Conservation (phyloP, 2,329 filamentous ascomycete genomes). For the Atkinsonella texensis region DNA sequence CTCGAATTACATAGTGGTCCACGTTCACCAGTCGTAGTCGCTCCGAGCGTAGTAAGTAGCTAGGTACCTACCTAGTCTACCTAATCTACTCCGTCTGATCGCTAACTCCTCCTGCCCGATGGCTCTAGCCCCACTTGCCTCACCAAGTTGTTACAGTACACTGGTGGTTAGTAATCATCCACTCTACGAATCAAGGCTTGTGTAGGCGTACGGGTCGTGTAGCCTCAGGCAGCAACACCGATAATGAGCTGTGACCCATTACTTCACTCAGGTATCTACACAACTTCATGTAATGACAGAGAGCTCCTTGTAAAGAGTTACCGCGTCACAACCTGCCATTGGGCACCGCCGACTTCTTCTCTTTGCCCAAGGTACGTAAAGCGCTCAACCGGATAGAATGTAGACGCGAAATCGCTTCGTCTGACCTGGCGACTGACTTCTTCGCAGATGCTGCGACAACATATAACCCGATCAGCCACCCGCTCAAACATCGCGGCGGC, state of each 20-base stretch:
- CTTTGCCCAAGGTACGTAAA: conserved; percentile 15
- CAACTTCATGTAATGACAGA: neutral
- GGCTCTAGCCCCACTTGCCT: neutral
- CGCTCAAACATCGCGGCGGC: conserved; percentile 32
- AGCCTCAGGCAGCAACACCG: conserved; percentile 23
- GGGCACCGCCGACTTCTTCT: conserved; percentile 19
- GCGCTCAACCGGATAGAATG: neutral
- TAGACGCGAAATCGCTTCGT: neutral
- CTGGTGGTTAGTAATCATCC: neutral
- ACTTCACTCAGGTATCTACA: neutral
- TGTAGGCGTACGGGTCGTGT: neutral
- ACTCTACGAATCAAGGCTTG: neutral
- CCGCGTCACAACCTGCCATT: conserved; percentile 21
- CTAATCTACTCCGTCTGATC: neutral
- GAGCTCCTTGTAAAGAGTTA: neutral
- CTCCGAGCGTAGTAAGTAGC: neutral
- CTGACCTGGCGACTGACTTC: neutral
- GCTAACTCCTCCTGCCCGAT: neutral
- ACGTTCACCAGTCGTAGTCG: neutral
- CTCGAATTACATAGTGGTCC: conserved; percentile 7
- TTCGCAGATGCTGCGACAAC: conserved; percentile 47
- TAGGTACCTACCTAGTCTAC: too few species aligned
- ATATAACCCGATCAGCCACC: conserved; percentile 39
- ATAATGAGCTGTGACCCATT: neutral
- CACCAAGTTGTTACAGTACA: neutral